Conservation (phyloP, 805 yeast genomes). For the Candida wancherniae region DNA sequence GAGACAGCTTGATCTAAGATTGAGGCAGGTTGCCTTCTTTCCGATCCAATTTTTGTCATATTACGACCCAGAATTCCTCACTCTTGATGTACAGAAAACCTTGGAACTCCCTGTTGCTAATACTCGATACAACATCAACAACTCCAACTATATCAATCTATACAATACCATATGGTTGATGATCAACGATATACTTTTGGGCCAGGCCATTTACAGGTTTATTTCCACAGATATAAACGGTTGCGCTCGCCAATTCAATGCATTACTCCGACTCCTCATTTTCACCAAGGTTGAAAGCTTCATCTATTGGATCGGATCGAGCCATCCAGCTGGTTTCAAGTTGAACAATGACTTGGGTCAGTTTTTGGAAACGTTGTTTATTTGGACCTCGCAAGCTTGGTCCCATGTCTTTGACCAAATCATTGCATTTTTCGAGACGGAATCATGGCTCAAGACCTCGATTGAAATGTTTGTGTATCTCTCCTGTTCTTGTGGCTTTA, state of each 20-base stretch:
- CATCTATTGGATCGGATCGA: conserved; percentile 66
- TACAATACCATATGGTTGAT: conserved; percentile 89
- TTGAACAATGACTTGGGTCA: conserved; percentile 79
- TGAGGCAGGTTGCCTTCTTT: conserved; percentile 70
- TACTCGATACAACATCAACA: conserved; percentile 34
- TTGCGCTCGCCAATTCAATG: conserved; percentile 24
- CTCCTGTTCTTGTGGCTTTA: conserved; percentile 48
- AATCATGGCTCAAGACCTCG: conserved; percentile 4
- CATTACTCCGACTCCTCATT: conserved; percentile 26
- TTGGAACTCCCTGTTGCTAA: conserved; percentile 33
- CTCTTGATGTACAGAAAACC: conserved; percentile 37
- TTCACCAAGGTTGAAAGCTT: conserved; percentile 43
- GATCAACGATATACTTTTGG: conserved; percentile 74
- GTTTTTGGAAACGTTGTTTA: conserved; percentile 79
- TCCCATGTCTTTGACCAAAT: conserved; percentile 13
- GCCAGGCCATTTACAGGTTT: conserved; percentile 46
- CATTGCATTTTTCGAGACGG: conserved; percentile 1
- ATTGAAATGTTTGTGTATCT: conserved; percentile 15
- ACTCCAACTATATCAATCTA: conserved; percentile 62
- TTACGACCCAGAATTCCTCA: conserved; percentile 35
- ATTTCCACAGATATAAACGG: conserved; percentile 1
- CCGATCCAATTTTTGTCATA: conserved; percentile 73
- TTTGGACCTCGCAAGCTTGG: conserved; percentile 83
- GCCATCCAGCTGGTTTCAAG: conserved; percentile 92
- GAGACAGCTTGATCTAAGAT: conserved; percentile 72